These are phyloP conservation scores for Colletotrichum truncatum DNA, from an alignment of 2,329 filamentous ascomycete species.

Conservation along the genomic window DNA sequence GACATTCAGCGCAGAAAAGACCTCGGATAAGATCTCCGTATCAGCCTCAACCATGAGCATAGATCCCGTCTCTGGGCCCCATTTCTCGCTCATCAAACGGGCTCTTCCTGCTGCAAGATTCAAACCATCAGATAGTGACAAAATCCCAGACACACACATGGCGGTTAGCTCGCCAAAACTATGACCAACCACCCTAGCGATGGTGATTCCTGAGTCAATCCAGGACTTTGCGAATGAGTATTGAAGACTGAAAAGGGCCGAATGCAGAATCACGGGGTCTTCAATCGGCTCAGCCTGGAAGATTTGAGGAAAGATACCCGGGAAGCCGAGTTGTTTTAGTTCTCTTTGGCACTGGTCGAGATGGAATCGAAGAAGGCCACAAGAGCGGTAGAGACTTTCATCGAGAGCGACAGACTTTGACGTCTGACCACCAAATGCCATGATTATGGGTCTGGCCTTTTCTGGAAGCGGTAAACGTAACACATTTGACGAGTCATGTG, in stretches of 20 bases:
- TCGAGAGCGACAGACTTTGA: not conserved
- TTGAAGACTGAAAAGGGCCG: slow-evolving; percentile 32
- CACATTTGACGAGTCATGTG: not conserved
- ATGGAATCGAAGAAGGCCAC: slow-evolving; percentile 36
- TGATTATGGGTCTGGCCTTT: slow-evolving; percentile 36
- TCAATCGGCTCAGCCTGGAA: slow-evolving; percentile 36
- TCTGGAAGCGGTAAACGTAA: slow-evolving; percentile 20
- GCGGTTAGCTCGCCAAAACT: slow-evolving; percentile 53
- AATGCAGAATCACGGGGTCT: slow-evolving; percentile 45
- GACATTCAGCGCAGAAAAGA: slow-evolving; percentile 25
- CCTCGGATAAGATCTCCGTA: not conserved
- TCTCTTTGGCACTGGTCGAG: slow-evolving; percentile 44
- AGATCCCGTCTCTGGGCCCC: slow-evolving; percentile 45
- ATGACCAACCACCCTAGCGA: slow-evolving; percentile 35
- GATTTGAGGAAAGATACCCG: slow-evolving; percentile 42
- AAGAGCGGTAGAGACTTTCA: slow-evolving; percentile 27
- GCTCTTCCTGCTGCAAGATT: slow-evolving; percentile 40
- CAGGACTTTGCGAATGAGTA: not conserved
- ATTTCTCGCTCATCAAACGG: slow-evolving; percentile 38
- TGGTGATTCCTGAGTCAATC: not conserved
- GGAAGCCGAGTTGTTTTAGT: slow-evolving; percentile 36
- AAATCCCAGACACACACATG: slow-evolving; percentile 43
- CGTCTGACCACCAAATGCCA: slow-evolving; percentile 50
- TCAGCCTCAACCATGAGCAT: slow-evolving; percentile 51
- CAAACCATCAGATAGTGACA: slow-evolving; percentile 43